Evolutionary conservation across 1,139 yeast genomes (phyloP).

Genomic region (Suhomyces maxii): DNA sequence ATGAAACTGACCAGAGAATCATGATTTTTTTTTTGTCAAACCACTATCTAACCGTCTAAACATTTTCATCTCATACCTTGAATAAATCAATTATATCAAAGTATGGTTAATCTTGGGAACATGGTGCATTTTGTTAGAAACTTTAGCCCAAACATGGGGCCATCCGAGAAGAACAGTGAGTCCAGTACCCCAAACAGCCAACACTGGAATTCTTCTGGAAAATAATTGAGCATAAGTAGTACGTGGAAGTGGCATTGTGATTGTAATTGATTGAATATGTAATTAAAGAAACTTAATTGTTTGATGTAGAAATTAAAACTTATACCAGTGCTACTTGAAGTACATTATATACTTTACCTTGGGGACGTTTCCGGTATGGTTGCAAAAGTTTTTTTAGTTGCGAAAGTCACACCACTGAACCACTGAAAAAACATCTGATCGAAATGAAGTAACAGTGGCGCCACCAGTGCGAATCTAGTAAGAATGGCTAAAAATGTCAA

Average conservation of each 20-base stretch:
- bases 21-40: too few relatives aligned
- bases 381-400: constrained; percentile 7
- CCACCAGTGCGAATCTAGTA: background rate
- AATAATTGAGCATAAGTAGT: constrained; percentile 7
- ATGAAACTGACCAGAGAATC: too few relatives aligned
- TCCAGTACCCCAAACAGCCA: constrained; percentile 36
- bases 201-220: constrained; percentile 33
- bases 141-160: constrained; percentile 34
- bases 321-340: background rate
- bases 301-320: background rate
- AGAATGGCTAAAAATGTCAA: too few relatives aligned
- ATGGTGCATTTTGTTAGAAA: constrained; percentile 24
- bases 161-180: constrained; percentile 36
- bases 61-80: background rate
- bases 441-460: background rate
- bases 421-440: too few relatives aligned
- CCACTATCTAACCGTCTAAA: background rate
- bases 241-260: constrained; percentile 5
- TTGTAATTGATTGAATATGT: background rate
- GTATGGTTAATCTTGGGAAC: constrained; percentile 30
- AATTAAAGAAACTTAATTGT: too few relatives aligned
- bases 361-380: constrained; percentile 3
- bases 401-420: constrained; percentile 8
- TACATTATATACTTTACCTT: background rate
- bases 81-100: background rate